Evolutionary conservation across 768 basidiomycete species (phyloP), one percentile per base, ranked within the genome.

Genomic region (Lactarius psammicola): DNA sequence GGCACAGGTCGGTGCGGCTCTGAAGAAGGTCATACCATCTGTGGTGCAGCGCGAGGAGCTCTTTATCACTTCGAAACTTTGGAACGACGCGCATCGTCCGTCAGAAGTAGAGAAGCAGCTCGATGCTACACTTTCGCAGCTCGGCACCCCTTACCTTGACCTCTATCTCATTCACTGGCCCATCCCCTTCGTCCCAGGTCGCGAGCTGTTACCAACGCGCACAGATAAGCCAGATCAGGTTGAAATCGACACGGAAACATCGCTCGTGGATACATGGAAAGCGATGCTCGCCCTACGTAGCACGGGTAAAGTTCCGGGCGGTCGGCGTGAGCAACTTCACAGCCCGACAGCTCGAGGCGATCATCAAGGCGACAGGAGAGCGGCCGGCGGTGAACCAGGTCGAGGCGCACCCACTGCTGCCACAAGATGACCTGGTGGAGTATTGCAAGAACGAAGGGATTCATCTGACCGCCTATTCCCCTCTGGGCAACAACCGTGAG

Each of bases 281-380:
- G 90, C 89, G 17, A 82, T 94, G 85, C 80, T 90, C 68, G 80
- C 80, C 46, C 83, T 94, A 13, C 84, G 81, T 17, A 84, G 87
- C 73, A 84, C 85, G 0, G 80, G 80, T 66, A 94, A 94, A 81
- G 89, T 86, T n/a, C 73, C 82, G 79, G 73, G 80, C 84, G 1
- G 78, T 95, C 68, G 93, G 92, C 62, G 91, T 95, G 6, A 90
- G 88, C 71, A 95, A 95, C 83, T 92, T 92, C 77, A 85, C 82
- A 20, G 76, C 87, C 61, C 79, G 80, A 49, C 81, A 89, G 56
- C 74, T 95, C 62, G 77, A 90, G 73, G 87, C 80, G 13, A 82
- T 95, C 71, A 85, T 85, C 66, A 75, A 81, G 28, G 87, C 85
- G 4, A 90, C 90, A 31, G 87, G 86, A 13, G 87, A 90, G 60